phyloP scores from a whole-genome alignment of 306 rosid genomes.

The Heteromeles arbutifolia region DNA sequence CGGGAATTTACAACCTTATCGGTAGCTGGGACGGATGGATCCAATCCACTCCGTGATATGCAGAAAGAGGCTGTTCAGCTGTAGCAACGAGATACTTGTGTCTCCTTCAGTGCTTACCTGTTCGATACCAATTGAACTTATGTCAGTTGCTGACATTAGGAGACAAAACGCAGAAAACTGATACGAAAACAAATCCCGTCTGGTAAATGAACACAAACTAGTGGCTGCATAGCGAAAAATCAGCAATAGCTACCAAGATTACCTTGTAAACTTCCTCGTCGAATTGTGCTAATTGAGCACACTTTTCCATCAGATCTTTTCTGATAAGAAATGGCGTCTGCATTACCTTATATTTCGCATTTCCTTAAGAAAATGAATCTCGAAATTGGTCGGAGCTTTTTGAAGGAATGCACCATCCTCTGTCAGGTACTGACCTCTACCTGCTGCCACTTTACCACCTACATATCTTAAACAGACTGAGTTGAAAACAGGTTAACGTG shows the following conservation, averaged over 20 bases:
- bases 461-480: constrained; percentile 18
- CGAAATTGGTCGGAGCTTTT: constrained; percentile 82
- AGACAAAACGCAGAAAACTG: no score
- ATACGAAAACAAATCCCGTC: not conserved
- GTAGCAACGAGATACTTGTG: no score
- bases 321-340: constrained; percentile 93
- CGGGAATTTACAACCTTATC: constrained; percentile 43
- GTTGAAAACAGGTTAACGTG: constrained; percentile 9
- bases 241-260: not conserved
- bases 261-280: constrained; percentile 97
- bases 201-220: not conserved
- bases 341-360: constrained; percentile 52
- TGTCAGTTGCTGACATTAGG: no score
- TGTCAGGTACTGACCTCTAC: constrained; percentile 85
- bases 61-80: constrained; percentile 33
- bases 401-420: constrained; percentile 88
- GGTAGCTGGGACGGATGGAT: constrained; percentile 87
- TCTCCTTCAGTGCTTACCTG: no score
- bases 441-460: constrained; percentile 91
- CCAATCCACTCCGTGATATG: constrained; percentile 86
- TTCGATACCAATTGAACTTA: no score
- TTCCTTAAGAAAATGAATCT: constrained; percentile 71
- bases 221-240: not conserved
- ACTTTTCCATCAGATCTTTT: constrained; percentile 73
- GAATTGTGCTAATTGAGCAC: constrained; percentile 94